Evolutionary conservation across 225 moss, liverwort and hornwort genomes (phyloP).

Genomic region (Takakia lepidozioides): DNA sequence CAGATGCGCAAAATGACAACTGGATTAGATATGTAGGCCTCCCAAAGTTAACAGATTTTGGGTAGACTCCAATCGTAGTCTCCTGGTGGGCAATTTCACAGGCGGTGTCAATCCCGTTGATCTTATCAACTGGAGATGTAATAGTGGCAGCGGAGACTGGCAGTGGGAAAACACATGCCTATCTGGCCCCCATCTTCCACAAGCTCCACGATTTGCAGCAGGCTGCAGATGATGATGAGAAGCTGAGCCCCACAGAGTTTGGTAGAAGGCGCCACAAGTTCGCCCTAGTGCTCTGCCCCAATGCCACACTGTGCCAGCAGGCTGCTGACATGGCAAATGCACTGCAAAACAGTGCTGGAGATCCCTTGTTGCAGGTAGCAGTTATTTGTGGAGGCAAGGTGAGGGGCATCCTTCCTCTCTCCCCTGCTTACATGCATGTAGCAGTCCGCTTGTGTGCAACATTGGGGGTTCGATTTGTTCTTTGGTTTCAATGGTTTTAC

Average conservation of each 20-base stretch:
- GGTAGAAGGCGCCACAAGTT: constrained; percentile 21
- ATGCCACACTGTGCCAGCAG: constrained; percentile 87
- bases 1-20: too few relatives aligned
- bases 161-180: constrained; percentile 90
- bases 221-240: constrained; percentile 11
- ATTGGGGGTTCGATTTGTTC: too few relatives aligned
- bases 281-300: constrained; percentile 78
- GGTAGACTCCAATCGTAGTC: not conserved
- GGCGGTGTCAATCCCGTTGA: constrained; percentile 68
- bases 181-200: constrained; percentile 77
- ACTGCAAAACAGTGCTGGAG: constrained; percentile 45
- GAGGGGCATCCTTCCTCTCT: not conserved
- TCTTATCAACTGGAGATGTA: constrained; percentile 59
- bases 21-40: too few relatives aligned
- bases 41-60: not conserved
- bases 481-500: too few relatives aligned
- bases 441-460: too few relatives aligned
- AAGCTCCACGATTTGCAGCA: constrained; percentile 27
- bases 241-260: not conserved
- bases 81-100: not conserved
- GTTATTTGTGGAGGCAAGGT: constrained; percentile 74
- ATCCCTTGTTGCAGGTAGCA: constrained; percentile 54
- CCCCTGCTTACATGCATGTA: too few relatives aligned
- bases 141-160: constrained; percentile 96
- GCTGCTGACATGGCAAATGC: constrained; percentile 89